Evolutionary conservation across 108 stramenopile genomes (phyloP).

Genomic region (Skeletonema marinoi): DNA sequence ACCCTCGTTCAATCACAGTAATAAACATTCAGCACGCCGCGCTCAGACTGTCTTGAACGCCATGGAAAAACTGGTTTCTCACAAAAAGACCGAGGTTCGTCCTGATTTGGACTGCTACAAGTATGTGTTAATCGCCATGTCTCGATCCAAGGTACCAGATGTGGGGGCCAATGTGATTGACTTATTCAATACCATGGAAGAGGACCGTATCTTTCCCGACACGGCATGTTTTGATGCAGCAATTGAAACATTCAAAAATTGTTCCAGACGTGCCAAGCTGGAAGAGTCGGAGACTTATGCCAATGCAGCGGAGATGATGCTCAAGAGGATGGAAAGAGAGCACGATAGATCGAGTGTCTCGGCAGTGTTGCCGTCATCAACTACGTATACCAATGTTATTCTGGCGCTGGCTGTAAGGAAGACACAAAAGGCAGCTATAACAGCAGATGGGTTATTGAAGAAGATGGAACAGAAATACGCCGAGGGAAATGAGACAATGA

Average conservation of each 20-base stretch:
- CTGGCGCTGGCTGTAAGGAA: conserved; percentile 60
- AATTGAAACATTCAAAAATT: conserved; percentile 69
- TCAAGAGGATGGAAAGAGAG: conserved; percentile 67
- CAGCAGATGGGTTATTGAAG: conserved; percentile 32
- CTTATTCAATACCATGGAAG: conserved; percentile 67
- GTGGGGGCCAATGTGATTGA: conserved; percentile 50
- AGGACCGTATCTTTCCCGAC: conserved; percentile 65
- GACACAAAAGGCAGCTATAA: conserved; percentile 33
- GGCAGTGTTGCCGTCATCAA: conserved; percentile 47
- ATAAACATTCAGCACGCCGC: conserved; percentile 67
- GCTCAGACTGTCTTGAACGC: conserved; percentile 57
- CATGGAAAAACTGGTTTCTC: conserved; percentile 52
- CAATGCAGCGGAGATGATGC: conserved; percentile 50
- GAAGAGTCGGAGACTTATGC: conserved; percentile 46
- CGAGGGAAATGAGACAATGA: conserved; percentile 43
- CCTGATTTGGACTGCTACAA: conserved; percentile 70
- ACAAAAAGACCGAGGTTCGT: conserved; percentile 47
- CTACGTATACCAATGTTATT: conserved; percentile 74
- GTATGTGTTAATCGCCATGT: conserved; percentile 53
- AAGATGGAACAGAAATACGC: conserved; percentile 37
- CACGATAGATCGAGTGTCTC: conserved; percentile 63
- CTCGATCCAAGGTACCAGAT: conserved; percentile 32
- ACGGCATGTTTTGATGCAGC: conserved; percentile 70
- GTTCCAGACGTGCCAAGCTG: conserved; percentile 36
- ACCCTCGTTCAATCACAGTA: conserved; percentile 29